A percentile compares a stretch with the other conserved stretches of the same genome.
Evolutionary conservation across 352 stramenopile genomes (phyloP).

Genomic region (Phytophthora vignae): DNA sequence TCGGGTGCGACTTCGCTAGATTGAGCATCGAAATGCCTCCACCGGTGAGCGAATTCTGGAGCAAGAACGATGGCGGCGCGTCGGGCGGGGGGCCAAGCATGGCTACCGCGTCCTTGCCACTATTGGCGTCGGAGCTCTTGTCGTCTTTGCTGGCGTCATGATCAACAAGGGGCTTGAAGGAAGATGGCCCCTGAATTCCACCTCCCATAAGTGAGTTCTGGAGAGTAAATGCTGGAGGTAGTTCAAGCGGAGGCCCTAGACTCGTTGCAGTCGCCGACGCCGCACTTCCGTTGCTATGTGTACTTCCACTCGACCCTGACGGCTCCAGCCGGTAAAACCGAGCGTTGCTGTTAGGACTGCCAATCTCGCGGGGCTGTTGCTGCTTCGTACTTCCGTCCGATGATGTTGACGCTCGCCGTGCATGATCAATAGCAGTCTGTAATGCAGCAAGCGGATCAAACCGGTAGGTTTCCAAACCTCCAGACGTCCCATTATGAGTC

Average conservation of each 20-base stretch:
- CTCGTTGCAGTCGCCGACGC: background rate
- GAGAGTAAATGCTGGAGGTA: conserved; percentile 54
- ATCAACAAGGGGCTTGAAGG: background rate
- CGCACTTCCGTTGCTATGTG: background rate
- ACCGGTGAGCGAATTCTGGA: conserved; percentile 27
- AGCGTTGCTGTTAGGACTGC: conserved; percentile 24
- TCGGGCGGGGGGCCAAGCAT: conserved; percentile 28
- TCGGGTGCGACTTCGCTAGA: conserved; percentile 11
- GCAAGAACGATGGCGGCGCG: conserved; percentile 23
- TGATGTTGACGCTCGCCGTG: conserved; percentile 33
- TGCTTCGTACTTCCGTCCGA: conserved; percentile 3
- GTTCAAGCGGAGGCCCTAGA: conserved; percentile 51
- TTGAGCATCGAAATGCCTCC: conserved; percentile 27
- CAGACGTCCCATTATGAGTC: conserved; percentile 3
- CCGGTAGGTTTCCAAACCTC: conserved; percentile 38
- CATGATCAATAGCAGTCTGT: conserved; percentile 64
- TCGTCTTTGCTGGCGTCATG: background rate
- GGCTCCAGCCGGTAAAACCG: conserved; percentile 28
- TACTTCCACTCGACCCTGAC: conserved; percentile 7
- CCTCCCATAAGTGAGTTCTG: conserved; percentile 81
- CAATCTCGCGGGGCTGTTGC: conserved; percentile 17
- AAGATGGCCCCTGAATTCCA: conserved; percentile 61
- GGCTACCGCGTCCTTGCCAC: conserved; percentile 7
- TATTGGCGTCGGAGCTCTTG: background rate
- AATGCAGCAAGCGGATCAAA: conserved; percentile 73